Conservation (phyloP, 176 grass and related monocot genomes). For the Avena atlantica region DNA sequence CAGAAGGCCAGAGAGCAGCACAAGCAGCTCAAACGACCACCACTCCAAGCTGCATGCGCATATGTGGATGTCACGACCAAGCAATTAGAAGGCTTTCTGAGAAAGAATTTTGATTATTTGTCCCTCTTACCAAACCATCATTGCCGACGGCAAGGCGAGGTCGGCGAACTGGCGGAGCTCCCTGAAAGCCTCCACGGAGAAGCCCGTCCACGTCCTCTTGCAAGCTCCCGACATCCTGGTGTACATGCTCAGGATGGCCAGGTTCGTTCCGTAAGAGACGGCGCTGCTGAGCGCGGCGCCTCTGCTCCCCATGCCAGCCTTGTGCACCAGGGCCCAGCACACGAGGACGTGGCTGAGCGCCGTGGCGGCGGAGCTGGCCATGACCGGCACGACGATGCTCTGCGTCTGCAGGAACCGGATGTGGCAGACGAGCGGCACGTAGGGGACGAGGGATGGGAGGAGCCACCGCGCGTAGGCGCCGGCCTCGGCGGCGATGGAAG, state of each 20-base stretch:
- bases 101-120: neutral
- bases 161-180: neutral
- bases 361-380: neutral
- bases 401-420: conserved; percentile 4
- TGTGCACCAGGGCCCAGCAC: conserved; percentile 17
- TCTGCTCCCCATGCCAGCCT: conserved; percentile 9
- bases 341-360: neutral
- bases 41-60: neutral
- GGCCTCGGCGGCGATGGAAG: neutral
- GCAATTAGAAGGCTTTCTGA: no score
- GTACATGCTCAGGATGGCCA: neutral
- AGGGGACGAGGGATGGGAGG: conserved; percentile 61
- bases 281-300: neutral
- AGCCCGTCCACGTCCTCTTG: conserved; percentile 15
- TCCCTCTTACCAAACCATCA: conserved; percentile 9
- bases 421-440: conserved; percentile 61
- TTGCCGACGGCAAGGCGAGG: neutral
- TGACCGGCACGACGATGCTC: conserved; percentile 23
- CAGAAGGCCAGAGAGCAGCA: neutral
- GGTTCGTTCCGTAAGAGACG: neutral
- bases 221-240: neutral
- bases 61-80: no score
- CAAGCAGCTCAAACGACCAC: conserved; percentile 11
- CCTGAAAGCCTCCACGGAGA: conserved; percentile 18
- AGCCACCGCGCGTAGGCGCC: conserved; percentile 59